Conservation (phyloP, 2,329 filamentous ascomycete genomes). For the Phialemoniopsis sp. region DNA sequence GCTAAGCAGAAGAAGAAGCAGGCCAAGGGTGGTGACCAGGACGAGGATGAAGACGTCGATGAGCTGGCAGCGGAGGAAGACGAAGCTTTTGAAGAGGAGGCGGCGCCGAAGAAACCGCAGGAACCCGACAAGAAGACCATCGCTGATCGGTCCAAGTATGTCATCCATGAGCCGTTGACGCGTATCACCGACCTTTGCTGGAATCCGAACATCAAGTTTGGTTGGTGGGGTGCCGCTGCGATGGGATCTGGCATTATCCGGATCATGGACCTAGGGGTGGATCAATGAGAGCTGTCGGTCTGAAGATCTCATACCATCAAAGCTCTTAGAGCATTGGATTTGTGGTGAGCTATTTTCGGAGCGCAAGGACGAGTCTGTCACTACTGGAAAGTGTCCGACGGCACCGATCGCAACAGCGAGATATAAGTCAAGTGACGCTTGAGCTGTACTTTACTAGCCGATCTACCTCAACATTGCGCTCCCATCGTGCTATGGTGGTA, state of each 20-base stretch:
- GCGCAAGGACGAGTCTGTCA: no score
- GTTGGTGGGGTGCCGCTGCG: conserved; percentile 63
- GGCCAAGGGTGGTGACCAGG: not conserved
- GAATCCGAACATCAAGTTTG: conserved; percentile 64
- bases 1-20: conserved; percentile 11
- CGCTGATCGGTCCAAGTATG: conserved; percentile 20
- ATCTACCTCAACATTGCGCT: conserved; percentile 35
- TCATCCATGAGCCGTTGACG: conserved; percentile 59
- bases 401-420: no score
- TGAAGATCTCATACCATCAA: no score
- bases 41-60: conserved; percentile 18
- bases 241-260: conserved; percentile 64
- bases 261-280: conserved; percentile 60
- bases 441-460: no score
- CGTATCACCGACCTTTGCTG: conserved; percentile 59
- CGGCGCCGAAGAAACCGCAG: conserved; percentile 10
- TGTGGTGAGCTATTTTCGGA: no score
- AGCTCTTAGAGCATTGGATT: not conserved
- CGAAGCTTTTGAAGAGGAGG: conserved; percentile 15
- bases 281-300: conserved; percentile 17
- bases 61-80: conserved; percentile 11
- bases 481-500: conserved; percentile 66
- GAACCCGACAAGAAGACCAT: conserved; percentile 4
- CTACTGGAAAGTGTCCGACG: no score
- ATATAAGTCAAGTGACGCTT: no score